Base-by-base conservation (phyloP, 495 filamentous ascomycete species). In the Aspergillus leporis region DNA sequence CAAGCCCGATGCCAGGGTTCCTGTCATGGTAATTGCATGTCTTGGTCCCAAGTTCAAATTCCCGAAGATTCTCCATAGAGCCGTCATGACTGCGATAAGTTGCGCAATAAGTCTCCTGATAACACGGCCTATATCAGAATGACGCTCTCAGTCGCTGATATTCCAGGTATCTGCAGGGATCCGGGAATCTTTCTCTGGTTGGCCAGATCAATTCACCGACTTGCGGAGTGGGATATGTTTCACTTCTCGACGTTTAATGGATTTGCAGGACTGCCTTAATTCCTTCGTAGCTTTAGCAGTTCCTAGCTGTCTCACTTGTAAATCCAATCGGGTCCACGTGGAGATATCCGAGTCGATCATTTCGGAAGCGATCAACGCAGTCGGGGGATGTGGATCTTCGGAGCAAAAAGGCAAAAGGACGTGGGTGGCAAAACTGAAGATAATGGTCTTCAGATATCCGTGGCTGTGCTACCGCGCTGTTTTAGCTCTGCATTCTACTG, bases 11-110 rank as follows among this genome's bases (percentile, higher is more conserved):
- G 13, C 19, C 18, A n/a, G 19, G 43, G 43, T 10, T 0, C 43
- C 43, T 47, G 43, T 47, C 43, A 47, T 47, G 43, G 19, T 22
- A 22, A 47, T 23, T 47, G 43, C 43, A 47, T 47, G 43, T 47
- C 43, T 47, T 47, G 18, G 43, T 23, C 43, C 34, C 1, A 41
- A n/a, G 19, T 12, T 18, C 14, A 23, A 53, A 53, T 32, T 3
- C 4, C 51, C 51, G 51, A 53, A 53, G 51, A 41, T 41, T 53
- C 51, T 21, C 51, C 51, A 53, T 36, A 3, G 1, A 22, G 50
- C 14, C 19, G 41, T 19, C 5, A 19, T 19, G 16, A n/a, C 41
- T 19, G 14, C n/a, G 3, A 45, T 19, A 5, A 19, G n/a, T n/a
- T 2, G 6, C 14, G 7, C 16, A 19, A 45, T 19, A 3, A 45